phyloP scores from a whole-genome alignment of 2,329 filamentous ascomycete species.

The Endocalyx cinctus region DNA sequence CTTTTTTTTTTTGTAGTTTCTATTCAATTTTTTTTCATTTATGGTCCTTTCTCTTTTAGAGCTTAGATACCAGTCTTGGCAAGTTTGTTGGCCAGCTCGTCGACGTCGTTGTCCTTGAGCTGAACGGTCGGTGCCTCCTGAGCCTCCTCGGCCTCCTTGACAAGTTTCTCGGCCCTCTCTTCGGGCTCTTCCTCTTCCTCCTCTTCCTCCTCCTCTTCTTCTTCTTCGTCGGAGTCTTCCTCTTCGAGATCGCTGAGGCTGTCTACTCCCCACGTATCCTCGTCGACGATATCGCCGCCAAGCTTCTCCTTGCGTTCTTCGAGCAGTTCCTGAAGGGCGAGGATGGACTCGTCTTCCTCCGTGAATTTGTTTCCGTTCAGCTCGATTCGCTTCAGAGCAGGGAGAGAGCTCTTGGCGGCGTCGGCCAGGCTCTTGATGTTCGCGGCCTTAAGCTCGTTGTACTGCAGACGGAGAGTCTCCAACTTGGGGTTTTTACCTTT shows the following conservation, averaged over 20 bases:
- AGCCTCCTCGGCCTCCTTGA: constrained; percentile 66
- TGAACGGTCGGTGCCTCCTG: constrained; percentile 70
- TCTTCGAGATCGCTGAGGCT: constrained; percentile 83
- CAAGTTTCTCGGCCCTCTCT: constrained; percentile 63
- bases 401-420: constrained; percentile 65
- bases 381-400: constrained; percentile 78
- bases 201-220: constrained; percentile 63
- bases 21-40: too few relatives aligned
- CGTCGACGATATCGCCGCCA: constrained; percentile 61
- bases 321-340: constrained; percentile 64
- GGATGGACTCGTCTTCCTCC: constrained; percentile 74
- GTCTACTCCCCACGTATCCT: constrained; percentile 82
- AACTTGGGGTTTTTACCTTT: constrained; percentile 75
- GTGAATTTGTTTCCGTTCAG: constrained; percentile 94
- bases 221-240: constrained; percentile 63
- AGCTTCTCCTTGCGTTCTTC: constrained; percentile 73
- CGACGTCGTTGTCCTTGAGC: constrained; percentile 71
- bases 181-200: constrained; percentile 60
- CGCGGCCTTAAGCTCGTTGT: constrained; percentile 83
- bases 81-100: constrained; percentile 71
- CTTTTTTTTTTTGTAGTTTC: too few relatives aligned
- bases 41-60: too few relatives aligned
- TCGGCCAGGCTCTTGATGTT: constrained; percentile 68
- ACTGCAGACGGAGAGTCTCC: constrained; percentile 79
- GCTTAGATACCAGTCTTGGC: constrained; percentile 63